A percentile compares a stretch with the other conserved stretches of the same genome.
Conservation (phyloP, 495 filamentous ascomycete species). For the Amphirosellinia nigrospora region DNA sequence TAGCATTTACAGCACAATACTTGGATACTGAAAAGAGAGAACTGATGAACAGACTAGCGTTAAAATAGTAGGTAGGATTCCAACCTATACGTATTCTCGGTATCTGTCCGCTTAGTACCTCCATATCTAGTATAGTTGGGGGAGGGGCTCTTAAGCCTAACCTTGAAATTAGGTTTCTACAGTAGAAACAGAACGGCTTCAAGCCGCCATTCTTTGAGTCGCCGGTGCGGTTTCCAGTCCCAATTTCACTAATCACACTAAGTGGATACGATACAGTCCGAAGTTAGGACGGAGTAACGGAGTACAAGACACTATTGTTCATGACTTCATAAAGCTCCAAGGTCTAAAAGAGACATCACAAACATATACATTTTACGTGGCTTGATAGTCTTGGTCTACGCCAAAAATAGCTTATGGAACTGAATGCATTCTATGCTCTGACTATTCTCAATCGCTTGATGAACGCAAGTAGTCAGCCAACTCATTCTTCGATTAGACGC, state of each 20-base stretch:
- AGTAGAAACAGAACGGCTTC: background rate
- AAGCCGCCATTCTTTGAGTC: background rate
- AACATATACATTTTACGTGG: background rate
- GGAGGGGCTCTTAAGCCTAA: too few species aligned
- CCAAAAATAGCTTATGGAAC: background rate
- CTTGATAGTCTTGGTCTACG: background rate
- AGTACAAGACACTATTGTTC: background rate
- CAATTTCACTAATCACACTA: background rate
- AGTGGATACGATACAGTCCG: background rate
- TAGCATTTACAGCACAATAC: background rate
- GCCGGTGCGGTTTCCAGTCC: background rate
- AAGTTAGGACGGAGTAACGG: conserved; percentile 10
- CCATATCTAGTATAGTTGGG: too few species aligned
- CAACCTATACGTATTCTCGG: too few species aligned
- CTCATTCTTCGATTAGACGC: background rate
- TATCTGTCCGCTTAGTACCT: too few species aligned
- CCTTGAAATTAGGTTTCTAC: too few species aligned
- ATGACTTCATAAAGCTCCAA: background rate
- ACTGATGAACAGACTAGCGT: too few species aligned
- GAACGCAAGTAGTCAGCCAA: background rate
- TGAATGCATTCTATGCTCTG: background rate
- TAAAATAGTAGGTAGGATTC: too few species aligned
- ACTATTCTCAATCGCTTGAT: background rate
- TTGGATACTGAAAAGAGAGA: background rate
- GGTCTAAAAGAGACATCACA: background rate